Base-by-base conservation (phyloP, 2,329 filamentous ascomycete genomes). In the Lomentospora prolificans region DNA sequence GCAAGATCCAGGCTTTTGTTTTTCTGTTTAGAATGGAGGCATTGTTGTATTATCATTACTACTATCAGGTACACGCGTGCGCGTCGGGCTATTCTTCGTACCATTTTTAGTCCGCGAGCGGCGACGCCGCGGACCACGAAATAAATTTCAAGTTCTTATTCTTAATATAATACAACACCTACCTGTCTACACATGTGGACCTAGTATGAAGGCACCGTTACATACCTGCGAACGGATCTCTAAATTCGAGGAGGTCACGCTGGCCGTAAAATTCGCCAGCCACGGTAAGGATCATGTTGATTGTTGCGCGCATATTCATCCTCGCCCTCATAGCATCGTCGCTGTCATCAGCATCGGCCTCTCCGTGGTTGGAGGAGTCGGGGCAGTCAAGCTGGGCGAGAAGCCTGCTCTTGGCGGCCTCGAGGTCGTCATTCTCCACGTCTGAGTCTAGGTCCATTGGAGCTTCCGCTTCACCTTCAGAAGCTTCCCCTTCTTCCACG, bases 271-370 rank as follows among this genome's bases (percentile, higher is more conserved):
- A 83, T 70, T 96, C 90, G 63, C 90, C 91, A 51, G 87, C 85
- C 33, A 96, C 79, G 0, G 89, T 94, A 61, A 96, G 75, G 55
- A 96, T 89, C 89, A 95, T 95, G 70, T 95, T 91, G 31, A 96
- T 75, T 41, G 90, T 90, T n/a, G 84, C 86, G 27, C 80, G 76
- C 73, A 76, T 76, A 66, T 78, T 81, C 63, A 74, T 69, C 39
- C 70, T 71, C 39, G 67, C 66, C n/a, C 73, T 67, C 33, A 61
- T 62, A 6, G 60, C 58, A n/a, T 60, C 57, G 17, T 63, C 58
- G 17, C 64, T 60, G 4, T 64, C 61, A 25, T 70, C 66, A 10
- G 64, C 66, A 5, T 60, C 57, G 41, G 6, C 30, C 6, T 54
- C 48, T 19, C 12, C 53, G 24, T 48, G 46, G 55, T 50, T 55